Base-by-base conservation (phyloP, 2,329 filamentous ascomycete genomes). In the Neophaeococcomyces mojaviensis region DNA sequence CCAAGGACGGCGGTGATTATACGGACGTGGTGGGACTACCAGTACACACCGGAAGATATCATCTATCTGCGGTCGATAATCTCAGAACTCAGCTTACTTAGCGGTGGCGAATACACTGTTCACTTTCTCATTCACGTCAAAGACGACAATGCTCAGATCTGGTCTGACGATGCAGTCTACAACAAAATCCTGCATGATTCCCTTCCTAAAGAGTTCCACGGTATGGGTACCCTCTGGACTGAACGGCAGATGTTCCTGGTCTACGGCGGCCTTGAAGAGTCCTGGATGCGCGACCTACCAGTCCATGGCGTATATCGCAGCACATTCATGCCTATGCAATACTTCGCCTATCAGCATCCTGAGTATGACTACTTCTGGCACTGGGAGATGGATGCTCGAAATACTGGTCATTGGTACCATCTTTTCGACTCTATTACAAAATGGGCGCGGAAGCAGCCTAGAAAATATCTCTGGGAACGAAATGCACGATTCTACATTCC, bases 311-410 rank as follows among this genome's bases (percentile, higher is more conserved):
- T 94, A 7, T 97, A 97, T 67, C 84, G 92, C 43, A 89, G 87
- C 45, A 79, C 92, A 8, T 88, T 88, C 58, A 94, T 97, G 87
- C 88, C 89, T 0, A 82, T 97, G 70, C 89, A 96, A 60, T 86
- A 90, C 64, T 97, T 97, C 62, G 86, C 89, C 4, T 81, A 89
- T 59, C 77, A 80, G 58, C 88, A 95, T 64, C 85, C 86, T 1
- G 88, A 94, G 63, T 95, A 89, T 60, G 87, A 94, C 39, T 86
- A 81, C 67, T 88, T 88, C 65, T 95, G 88, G 88, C 86, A 94
- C 55, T 94, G 88, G 86, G 88, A 95, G 64, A 90, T 94, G 82
- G 88, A 95, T 59, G 80, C 89, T 36, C 82, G 88, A 24, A 94
- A 94, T 64, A 92, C 85, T 0, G 88, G 88, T 30, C 88, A 95